Percentiles rank a stretch among this genome's conserved stretches.
phyloP scores from a whole-genome alignment of 371 early-diverging fungal genomes.

The Catenaria anguillulae region DNA sequence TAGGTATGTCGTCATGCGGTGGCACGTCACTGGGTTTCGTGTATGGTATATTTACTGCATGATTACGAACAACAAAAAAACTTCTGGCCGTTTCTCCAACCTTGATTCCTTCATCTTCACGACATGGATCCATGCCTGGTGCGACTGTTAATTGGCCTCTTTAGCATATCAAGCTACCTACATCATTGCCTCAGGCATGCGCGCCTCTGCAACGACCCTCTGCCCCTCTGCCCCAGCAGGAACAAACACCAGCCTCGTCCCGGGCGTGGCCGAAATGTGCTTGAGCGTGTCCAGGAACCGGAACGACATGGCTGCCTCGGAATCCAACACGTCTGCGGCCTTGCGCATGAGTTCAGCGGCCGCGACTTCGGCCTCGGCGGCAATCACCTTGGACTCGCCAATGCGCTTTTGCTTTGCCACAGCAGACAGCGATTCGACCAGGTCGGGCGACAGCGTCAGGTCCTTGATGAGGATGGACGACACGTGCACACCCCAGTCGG shows the following conservation, averaged over 20 bases:
- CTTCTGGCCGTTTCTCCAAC: no score
- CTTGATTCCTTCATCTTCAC: no score
- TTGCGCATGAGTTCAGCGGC: slow-evolving; percentile 84
- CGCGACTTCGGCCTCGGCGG: slow-evolving; percentile 74
- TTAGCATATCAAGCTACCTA: no score
- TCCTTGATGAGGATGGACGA: slow-evolving; percentile 79
- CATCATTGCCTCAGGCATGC: no score
- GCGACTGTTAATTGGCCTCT: no score
- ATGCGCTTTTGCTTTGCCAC: slow-evolving; percentile 83
- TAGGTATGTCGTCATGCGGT: no score
- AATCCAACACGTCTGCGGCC: slow-evolving; percentile 55
- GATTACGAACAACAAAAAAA: no score
- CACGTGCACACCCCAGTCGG: slow-evolving; percentile 58
- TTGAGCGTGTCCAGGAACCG: slow-evolving; percentile 76
- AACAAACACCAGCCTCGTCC: background rate
- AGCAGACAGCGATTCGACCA: slow-evolving; percentile 66
- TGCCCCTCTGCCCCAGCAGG: background rate
- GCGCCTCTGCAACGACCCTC: no score
- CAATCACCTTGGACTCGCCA: slow-evolving; percentile 78
- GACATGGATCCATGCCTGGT: no score
- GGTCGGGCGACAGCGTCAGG: slow-evolving; percentile 47
- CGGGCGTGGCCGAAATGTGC: slow-evolving; percentile 33
- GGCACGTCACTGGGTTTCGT: no score
- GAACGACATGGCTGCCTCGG: slow-evolving; percentile 66
- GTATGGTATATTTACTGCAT: no score